Evolutionary conservation across 1,284 basidiomycete species (phyloP).

Genomic region (Sanghuangporus weigelae): DNA sequence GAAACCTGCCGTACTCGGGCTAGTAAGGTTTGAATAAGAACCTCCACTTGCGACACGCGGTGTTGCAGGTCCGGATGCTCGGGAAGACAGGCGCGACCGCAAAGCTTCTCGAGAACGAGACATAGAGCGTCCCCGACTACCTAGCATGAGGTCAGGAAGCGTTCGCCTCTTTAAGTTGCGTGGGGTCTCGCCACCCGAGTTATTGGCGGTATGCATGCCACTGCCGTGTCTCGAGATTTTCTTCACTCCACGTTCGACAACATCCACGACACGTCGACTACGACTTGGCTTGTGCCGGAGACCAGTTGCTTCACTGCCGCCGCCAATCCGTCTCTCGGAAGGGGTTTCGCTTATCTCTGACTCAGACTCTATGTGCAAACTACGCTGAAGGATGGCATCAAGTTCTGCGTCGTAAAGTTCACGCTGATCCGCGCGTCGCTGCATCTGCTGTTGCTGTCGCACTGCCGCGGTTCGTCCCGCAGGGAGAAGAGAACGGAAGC

Average conservation of each 20-base stretch:
- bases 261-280: constrained; percentile 11
- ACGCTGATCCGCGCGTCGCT: not conserved
- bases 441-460: not conserved
- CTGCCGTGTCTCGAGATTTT: constrained; percentile 8
- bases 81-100: constrained; percentile 9
- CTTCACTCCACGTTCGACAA: constrained; percentile 7
- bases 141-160: constrained; percentile 10
- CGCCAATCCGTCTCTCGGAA: not conserved
- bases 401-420: not conserved
- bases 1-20: constrained; percentile 14
- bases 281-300: constrained; percentile 11
- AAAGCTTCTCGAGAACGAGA: constrained; percentile 12
- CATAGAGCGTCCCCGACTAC: not conserved
- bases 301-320: constrained; percentile 1
- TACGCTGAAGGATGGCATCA: not conserved
- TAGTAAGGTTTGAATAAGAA: constrained; percentile 11
- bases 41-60: constrained; percentile 5
- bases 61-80: constrained; percentile 5
- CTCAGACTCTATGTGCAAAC: not conserved
- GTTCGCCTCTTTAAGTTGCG: constrained; percentile 9
- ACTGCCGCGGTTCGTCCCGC: not conserved
- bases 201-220: not conserved
- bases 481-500: not conserved
- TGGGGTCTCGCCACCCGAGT: constrained; percentile 2
- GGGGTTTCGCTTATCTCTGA: not conserved